phyloP scores from a whole-genome alignment of 1,284 basidiomycete genomes.

The Xanthoconium separans region DNA sequence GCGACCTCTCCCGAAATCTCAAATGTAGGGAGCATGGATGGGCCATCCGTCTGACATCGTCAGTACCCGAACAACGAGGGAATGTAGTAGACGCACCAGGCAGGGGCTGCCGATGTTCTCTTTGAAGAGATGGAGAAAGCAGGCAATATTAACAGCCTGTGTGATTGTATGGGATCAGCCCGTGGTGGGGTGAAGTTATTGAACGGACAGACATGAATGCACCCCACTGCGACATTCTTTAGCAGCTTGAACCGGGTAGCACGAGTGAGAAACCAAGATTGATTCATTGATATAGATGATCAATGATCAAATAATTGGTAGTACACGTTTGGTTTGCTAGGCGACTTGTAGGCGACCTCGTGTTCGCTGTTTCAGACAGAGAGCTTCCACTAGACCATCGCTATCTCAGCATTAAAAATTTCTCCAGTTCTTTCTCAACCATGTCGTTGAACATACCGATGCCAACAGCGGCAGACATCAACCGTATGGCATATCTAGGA shows the following conservation, averaged over 20 bases:
- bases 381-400: no score
- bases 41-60: constrained; percentile 54
- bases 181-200: neutral
- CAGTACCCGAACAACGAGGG: neutral
- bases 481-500: constrained; percentile 28
- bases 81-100: constrained; percentile 37
- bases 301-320: no score
- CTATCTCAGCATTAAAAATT: neutral
- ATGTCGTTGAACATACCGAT: constrained; percentile 25
- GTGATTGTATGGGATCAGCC: constrained; percentile 3
- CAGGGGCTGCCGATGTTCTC: constrained; percentile 59
- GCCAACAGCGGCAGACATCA: constrained; percentile 28
- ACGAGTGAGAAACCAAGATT: constrained; percentile 14
- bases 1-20: constrained; percentile 57
- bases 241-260: constrained; percentile 11
- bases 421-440: neutral
- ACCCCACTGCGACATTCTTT: constrained; percentile 25
- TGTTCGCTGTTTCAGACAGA: no score
- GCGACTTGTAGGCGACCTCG: no score
- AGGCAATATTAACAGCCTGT: constrained; percentile 52
- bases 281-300: constrained; percentile 13
- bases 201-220: constrained; percentile 29
- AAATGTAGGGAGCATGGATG: constrained; percentile 90
- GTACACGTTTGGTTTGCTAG: neutral
- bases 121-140: constrained; percentile 56